A percentile compares a stretch with the other conserved stretches of the same genome.
Evolutionary conservation across 1,139 yeast genomes (phyloP).

Genomic region (Pichia sp.): DNA sequence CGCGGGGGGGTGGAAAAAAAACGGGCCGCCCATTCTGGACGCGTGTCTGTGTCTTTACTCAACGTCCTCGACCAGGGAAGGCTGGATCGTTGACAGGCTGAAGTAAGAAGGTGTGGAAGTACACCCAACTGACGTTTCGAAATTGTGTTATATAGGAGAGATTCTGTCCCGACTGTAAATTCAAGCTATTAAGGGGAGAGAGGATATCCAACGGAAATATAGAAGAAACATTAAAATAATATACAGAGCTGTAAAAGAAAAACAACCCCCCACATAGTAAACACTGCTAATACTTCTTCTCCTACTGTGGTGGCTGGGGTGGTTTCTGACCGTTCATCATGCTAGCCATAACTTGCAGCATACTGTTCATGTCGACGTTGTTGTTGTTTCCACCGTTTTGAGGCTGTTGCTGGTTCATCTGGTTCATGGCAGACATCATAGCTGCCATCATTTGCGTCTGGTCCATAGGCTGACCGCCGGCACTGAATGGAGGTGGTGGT

Average conservation of each 20-base stretch:
- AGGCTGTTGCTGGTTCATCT: slow-evolving; percentile 22
- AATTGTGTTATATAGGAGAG: too few species aligned
- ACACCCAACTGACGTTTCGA: too few species aligned
- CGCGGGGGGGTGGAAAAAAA: background rate
- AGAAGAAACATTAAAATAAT: background rate
- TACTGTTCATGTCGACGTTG: slow-evolving; percentile 30
- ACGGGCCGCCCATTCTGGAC: background rate
- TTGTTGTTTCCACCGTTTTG: slow-evolving; percentile 4
- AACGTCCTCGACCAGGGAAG: too few species aligned
- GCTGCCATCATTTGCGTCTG: slow-evolving; percentile 30
- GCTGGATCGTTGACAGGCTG: too few species aligned
- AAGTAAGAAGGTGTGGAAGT: too few species aligned
- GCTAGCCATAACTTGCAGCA: slow-evolving; percentile 33
- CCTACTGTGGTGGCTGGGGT: slow-evolving; percentile 17
- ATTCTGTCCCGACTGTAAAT: too few species aligned
- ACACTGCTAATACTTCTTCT: background rate
- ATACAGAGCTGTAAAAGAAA: background rate
- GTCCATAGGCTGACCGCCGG: slow-evolving; percentile 15
- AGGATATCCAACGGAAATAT: background rate
- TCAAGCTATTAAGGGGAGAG: background rate
- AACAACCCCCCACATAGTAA: background rate
- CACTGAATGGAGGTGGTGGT: slow-evolving; percentile 5
- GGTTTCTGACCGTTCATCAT: slow-evolving; percentile 30
- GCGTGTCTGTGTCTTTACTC: too few species aligned
- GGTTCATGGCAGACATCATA: slow-evolving; percentile 32